These are phyloP conservation scores for Trichoderma oligosporum DNA, from an alignment of 2,329 filamentous ascomycete species.

Conservation along the genomic window DNA sequence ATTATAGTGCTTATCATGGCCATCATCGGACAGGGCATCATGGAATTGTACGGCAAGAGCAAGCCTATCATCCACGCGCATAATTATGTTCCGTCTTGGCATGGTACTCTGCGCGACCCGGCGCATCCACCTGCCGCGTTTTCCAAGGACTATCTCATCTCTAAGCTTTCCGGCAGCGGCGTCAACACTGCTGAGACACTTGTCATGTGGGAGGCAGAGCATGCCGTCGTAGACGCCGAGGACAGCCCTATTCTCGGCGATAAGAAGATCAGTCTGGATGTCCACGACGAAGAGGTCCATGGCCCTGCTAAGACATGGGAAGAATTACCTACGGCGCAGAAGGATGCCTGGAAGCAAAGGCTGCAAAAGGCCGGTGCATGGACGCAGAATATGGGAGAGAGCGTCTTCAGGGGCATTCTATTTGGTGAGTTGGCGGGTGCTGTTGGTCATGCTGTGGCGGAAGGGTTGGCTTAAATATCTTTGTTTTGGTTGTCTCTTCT, in stretches of 20 bases:
- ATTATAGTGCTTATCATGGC: constrained; percentile 59
- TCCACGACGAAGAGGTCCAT: constrained; percentile 47
- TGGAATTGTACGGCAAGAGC: constrained; percentile 59
- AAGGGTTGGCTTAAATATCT: constrained; percentile 21
- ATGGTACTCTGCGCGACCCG: constrained; percentile 31
- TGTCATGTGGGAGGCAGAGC: constrained; percentile 33
- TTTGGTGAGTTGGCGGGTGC: constrained; percentile 68
- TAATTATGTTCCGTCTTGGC: constrained; percentile 51
- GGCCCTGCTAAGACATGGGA: constrained; percentile 64
- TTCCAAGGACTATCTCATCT: constrained; percentile 34
- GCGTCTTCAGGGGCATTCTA: constrained; percentile 70
- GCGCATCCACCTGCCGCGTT: constrained; percentile 29
- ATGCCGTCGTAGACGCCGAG: constrained; percentile 22
- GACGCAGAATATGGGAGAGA: constrained; percentile 74
- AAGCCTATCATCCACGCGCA: constrained; percentile 55
- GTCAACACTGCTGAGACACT: constrained; percentile 37
- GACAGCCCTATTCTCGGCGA: constrained; percentile 19
- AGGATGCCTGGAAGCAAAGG: constrained; percentile 64
- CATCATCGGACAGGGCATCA: constrained; percentile 58
- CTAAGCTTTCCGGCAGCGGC: constrained; percentile 37
- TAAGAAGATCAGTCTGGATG: constrained; percentile 38
- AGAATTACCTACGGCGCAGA: constrained; percentile 60
- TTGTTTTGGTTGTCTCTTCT: background rate
- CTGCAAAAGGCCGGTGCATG: constrained; percentile 70
- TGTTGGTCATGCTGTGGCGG: constrained; percentile 51